Evolutionary conservation across 192 early-diverging fungal species (phyloP).

Genomic region (Gigaspora rosea): DNA sequence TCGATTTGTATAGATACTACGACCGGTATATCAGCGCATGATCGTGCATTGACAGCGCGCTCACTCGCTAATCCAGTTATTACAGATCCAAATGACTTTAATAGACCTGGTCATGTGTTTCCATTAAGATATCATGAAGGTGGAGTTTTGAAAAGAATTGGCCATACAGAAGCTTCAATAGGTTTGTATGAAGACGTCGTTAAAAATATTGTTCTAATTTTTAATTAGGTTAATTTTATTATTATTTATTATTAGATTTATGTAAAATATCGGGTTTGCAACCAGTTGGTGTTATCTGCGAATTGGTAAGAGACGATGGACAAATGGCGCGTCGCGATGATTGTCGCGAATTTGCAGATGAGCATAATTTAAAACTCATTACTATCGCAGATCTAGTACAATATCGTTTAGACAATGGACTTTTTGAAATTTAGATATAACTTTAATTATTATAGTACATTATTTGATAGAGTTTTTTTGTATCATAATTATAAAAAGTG

Average conservation of each 20-base stretch:
- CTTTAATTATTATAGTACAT: background rate
- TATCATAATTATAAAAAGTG: too few relatives aligned
- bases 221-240: background rate
- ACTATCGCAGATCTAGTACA: constrained; percentile 85
- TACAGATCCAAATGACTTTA: constrained; percentile 68
- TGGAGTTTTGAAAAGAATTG: constrained; percentile 84
- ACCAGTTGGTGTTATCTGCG: constrained; percentile 90
- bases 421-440: constrained; percentile 32
- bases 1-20: constrained; percentile 60
- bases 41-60: constrained; percentile 78
- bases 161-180: constrained; percentile 93
- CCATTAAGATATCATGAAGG: constrained; percentile 83
- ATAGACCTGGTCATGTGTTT: constrained; percentile 91
- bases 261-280: constrained; percentile 78
- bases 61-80: constrained; percentile 74
- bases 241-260: constrained; percentile 57
- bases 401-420: constrained; percentile 63
- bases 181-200: constrained; percentile 30
- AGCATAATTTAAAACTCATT: constrained; percentile 83
- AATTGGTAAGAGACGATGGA: constrained; percentile 90
- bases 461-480: background rate
- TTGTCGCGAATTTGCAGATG: constrained; percentile 79
- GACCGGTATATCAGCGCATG: constrained; percentile 94
- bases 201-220: background rate
- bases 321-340: constrained; percentile 94